phyloP scores from a whole-genome alignment of 768 basidiomycete species.

The Amanita pseudoporphyria region DNA sequence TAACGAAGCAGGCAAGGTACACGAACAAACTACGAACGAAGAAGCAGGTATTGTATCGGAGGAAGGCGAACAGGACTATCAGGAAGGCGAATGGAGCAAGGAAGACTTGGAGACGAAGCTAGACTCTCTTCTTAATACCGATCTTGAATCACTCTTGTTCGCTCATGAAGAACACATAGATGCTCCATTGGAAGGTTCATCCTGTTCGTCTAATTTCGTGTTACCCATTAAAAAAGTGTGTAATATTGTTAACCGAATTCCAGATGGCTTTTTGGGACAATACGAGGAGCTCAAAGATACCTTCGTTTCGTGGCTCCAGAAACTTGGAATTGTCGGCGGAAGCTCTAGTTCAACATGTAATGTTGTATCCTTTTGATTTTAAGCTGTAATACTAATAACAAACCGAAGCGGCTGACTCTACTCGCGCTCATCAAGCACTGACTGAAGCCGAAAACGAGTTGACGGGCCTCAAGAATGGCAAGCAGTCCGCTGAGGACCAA shows the following conservation, averaged over 20 bases:
- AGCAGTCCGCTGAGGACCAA: slow-evolving; percentile 45
- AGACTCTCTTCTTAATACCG: slow-evolving; percentile 45
- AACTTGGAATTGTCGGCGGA: slow-evolving; percentile 46
- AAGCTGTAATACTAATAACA: background rate
- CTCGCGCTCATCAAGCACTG: slow-evolving; percentile 52
- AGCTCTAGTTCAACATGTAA: slow-evolving; percentile 32
- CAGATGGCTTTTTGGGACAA: slow-evolving; percentile 64
- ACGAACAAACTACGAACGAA: slow-evolving; percentile 11
- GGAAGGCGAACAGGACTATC: slow-evolving; percentile 37
- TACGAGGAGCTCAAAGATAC: slow-evolving; percentile 61
- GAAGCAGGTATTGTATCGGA: slow-evolving; percentile 23
- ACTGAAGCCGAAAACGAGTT: slow-evolving; percentile 56
- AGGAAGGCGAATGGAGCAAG: slow-evolving; percentile 53
- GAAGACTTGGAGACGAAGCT: slow-evolving; percentile 50
- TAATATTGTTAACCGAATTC: slow-evolving; percentile 73
- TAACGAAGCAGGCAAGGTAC: slow-evolving; percentile 52
- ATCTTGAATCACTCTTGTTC: slow-evolving; percentile 68
- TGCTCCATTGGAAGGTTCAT: slow-evolving; percentile 33
- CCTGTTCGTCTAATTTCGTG: slow-evolving; percentile 37
- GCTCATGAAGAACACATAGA: slow-evolving; percentile 66
- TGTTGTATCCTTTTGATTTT: background rate
- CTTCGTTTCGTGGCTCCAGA: slow-evolving; percentile 52
- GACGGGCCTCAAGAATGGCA: slow-evolving; percentile 39
- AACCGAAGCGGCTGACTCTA: slow-evolving; percentile 31
- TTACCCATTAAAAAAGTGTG: slow-evolving; percentile 23